Evolutionary conservation across 345 rosid genomes (phyloP), one percentile per base, ranked within the genome.

Genomic region (Linum lewisii): DNA sequence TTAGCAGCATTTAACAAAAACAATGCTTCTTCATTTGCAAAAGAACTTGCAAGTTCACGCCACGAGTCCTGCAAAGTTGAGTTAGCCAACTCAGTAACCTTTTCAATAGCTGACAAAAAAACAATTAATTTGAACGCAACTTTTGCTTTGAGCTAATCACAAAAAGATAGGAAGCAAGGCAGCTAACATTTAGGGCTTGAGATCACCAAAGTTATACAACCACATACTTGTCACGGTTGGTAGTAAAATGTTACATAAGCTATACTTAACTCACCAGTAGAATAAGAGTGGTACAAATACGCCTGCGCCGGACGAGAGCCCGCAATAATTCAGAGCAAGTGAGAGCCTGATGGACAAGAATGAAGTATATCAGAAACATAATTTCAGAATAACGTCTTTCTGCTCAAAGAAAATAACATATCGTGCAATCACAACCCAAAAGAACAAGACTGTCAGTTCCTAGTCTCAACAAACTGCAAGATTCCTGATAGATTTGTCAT

Each of bases 21-120:
- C 76, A 93, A 72, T 29, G 70, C 49, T 66, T 81, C 81, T 64
- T 82, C 94, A 75, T 81, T 83, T 54, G 91, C 90, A 77, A 93
- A 93, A 75, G 97, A 86, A 76, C 77, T 85, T 63, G 95, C 87
- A 52, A 93, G 81, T 59, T 78, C 81, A 69, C 79, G 83, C 99
- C 99, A 93, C 6, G 99, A 89, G 56, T 79, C 94, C 99, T 93
- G 78, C 60, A 69, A 76, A 70, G 69, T 42, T 53, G 25, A 60
- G 62, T 21, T 21, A 20, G 66, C n/a, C n/a, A n/a, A n/a, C 57
- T 66, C 49, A 62, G 49, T 51, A 24, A 14, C 54, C 54, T 9
- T 15, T 69, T 58, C 20, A 21, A 51, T 54, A 29, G 26, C 10
- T 25, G 59, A 47, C 45, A 44, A 25, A 23, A 19, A 19, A 56